Evolutionary conservation across 495 filamentous ascomycete species (phyloP).

Genomic region (Aspergillus hancockii): DNA sequence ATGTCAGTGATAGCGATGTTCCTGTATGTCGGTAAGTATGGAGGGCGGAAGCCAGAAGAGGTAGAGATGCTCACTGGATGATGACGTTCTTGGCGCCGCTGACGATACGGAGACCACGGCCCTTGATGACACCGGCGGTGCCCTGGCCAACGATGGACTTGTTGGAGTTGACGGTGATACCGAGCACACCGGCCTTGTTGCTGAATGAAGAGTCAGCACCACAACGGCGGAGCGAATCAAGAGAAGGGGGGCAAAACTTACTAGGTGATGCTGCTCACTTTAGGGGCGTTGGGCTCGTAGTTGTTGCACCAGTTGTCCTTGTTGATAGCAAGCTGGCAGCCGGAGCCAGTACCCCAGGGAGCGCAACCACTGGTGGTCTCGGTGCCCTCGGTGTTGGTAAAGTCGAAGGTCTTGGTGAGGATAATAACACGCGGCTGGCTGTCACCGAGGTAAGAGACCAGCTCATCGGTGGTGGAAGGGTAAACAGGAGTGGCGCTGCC

Average conservation of each 20-base stretch:
- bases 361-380: slow-evolving; percentile 46
- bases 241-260: no score
- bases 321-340: slow-evolving; percentile 56
- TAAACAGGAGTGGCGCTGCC: slow-evolving; percentile 40
- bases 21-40: slow-evolving; percentile 11
- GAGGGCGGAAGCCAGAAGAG: background rate
- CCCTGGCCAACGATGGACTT: slow-evolving; percentile 45
- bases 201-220: background rate
- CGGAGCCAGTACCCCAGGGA: slow-evolving; percentile 44
- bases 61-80: slow-evolving; percentile 35
- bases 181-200: slow-evolving; percentile 40
- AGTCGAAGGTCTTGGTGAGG: slow-evolving; percentile 45
- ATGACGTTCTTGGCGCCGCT: slow-evolving; percentile 45
- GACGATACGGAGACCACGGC: slow-evolving; percentile 44
- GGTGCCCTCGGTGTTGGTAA: slow-evolving; percentile 44
- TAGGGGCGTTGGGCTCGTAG: slow-evolving; percentile 31
- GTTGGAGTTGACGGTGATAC: slow-evolving; percentile 42
- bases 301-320: slow-evolving; percentile 49
- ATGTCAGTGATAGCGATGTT: slow-evolving; percentile 48
- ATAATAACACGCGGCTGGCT: slow-evolving; percentile 39
- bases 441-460: slow-evolving; percentile 46
- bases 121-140: slow-evolving; percentile 39
- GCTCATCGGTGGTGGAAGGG: slow-evolving; percentile 38
- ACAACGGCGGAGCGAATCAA: no score
- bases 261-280: slow-evolving; percentile 32